These are phyloP conservation scores for Huntiella omanensis DNA, from an alignment of 2,329 filamentous ascomycete genomes.

Conservation along the genomic window DNA sequence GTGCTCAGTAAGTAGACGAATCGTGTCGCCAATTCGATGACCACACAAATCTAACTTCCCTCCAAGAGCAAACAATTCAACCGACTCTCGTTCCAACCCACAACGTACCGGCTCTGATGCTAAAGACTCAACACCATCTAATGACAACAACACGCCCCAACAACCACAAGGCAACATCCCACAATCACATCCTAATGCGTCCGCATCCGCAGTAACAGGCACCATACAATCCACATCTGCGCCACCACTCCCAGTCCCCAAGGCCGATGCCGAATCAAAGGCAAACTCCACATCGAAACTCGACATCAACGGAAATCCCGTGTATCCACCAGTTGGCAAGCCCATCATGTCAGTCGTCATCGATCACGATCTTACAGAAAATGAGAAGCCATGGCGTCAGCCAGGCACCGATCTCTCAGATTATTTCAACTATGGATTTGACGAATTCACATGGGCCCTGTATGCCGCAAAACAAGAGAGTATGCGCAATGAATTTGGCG, in stretches of 20 bases:
- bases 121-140: slow-evolving; percentile 23
- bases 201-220: slow-evolving; percentile 15
- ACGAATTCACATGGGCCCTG: slow-evolving; percentile 93
- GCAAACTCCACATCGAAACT: slow-evolving; percentile 64
- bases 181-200: slow-evolving; percentile 17
- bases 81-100: slow-evolving; percentile 46
- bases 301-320: slow-evolving; percentile 65
- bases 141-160: slow-evolving; percentile 3
- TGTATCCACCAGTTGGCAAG: slow-evolving; percentile 62
- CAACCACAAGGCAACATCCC: slow-evolving; percentile 21
- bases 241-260: slow-evolving; percentile 15
- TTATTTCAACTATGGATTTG: slow-evolving; percentile 98
- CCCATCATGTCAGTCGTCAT: slow-evolving; percentile 61
- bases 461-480: slow-evolving; percentile 80
- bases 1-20: slow-evolving; percentile 31
- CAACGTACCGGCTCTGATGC: slow-evolving; percentile 38
- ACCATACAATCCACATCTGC: background rate
- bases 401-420: slow-evolving; percentile 89
- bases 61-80: slow-evolving; percentile 14
- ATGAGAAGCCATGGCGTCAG: slow-evolving; percentile 87
- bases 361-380: slow-evolving; percentile 52
- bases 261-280: slow-evolving; percentile 34
- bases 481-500: slow-evolving; percentile 56
- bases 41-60: background rate
- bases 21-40: background rate